Conservation (phyloP, 139 green algal species). For the Volvox africanus region DNA sequence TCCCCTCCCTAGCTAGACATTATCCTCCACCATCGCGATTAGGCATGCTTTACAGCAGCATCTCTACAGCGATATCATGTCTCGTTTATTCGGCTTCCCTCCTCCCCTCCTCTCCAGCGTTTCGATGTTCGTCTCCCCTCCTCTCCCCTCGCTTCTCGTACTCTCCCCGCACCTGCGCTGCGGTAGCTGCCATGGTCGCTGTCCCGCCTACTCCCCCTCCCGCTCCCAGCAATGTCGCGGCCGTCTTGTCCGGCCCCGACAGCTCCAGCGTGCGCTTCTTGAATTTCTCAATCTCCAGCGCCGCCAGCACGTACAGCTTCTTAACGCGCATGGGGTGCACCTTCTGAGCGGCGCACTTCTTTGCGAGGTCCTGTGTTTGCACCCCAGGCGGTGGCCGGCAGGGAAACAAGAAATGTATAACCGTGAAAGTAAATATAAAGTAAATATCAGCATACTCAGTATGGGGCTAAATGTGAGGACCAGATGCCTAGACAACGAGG, state of each 20-base stretch:
- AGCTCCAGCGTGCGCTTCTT: slow-evolving; percentile 70
- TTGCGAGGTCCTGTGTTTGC: slow-evolving; percentile 30
- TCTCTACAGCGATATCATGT: too few species aligned
- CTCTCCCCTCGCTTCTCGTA: background rate
- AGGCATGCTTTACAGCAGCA: too few species aligned
- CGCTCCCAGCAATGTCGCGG: slow-evolving; percentile 47
- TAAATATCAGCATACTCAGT: too few species aligned
- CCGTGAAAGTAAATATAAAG: too few species aligned
- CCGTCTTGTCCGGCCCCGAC: slow-evolving; percentile 40
- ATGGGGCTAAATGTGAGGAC: too few species aligned
- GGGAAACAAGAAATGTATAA: too few species aligned
- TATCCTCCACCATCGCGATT: too few species aligned
- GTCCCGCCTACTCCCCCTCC: background rate
- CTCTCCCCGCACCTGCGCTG: slow-evolving; percentile 39
- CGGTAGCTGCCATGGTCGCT: slow-evolving; percentile 54
- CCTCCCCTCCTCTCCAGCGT: too few species aligned
- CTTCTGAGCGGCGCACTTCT: slow-evolving; percentile 45
- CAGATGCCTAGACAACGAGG: too few species aligned
- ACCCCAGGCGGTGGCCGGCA: too few species aligned
- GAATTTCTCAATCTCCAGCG: slow-evolving; percentile 79
- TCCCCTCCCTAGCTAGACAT: too few species aligned
- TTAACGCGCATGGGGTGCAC: slow-evolving; percentile 81
- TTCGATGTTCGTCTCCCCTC: background rate
- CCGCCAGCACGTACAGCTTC: slow-evolving; percentile 89
- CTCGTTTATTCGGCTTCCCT: background rate